These are phyloP conservation scores for Leishmania aethiopica DNA, from an alignment of 208 protist genomes.

Conservation along the genomic window DNA sequence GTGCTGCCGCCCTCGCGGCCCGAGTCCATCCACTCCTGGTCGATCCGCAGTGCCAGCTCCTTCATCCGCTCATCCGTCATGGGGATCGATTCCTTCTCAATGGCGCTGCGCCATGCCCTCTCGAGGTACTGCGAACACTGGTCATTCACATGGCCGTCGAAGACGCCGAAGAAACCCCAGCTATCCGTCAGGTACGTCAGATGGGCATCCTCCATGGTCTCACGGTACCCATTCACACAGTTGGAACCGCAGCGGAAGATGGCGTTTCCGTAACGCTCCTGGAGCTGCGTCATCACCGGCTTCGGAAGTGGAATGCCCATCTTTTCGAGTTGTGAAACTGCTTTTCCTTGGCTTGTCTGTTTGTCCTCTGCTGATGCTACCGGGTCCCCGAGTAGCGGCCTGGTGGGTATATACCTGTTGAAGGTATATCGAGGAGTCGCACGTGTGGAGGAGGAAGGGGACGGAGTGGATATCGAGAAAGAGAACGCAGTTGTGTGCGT, in stretches of 20 bases:
- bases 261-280: constrained; percentile 86
- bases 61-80: constrained; percentile 86
- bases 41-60: constrained; percentile 81
- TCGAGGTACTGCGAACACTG: constrained; percentile 85
- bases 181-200: constrained; percentile 71
- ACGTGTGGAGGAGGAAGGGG: not conserved
- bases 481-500: not conserved
- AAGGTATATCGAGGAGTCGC: not conserved
- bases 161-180: constrained; percentile 93
- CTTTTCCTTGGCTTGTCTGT: not conserved
- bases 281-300: constrained; percentile 87
- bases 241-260: constrained; percentile 89
- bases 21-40: constrained; percentile 83
- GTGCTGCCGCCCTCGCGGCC: constrained; percentile 84
- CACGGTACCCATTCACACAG: constrained; percentile 92
- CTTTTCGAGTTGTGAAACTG: constrained; percentile 8
- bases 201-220: constrained; percentile 92
- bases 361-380: constrained; percentile 4
- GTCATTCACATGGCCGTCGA: constrained; percentile 92
- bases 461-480: not conserved
- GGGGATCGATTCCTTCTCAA: constrained; percentile 65
- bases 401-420: not conserved
- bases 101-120: constrained; percentile 64
- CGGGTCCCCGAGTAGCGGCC: not conserved
- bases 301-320: constrained; percentile 93